A percentile compares a stretch with the other conserved stretches of the same genome.
Evolutionary conservation across 2,329 filamentous ascomycete genomes (phyloP).

Genomic region (Fusarium nanum): DNA sequence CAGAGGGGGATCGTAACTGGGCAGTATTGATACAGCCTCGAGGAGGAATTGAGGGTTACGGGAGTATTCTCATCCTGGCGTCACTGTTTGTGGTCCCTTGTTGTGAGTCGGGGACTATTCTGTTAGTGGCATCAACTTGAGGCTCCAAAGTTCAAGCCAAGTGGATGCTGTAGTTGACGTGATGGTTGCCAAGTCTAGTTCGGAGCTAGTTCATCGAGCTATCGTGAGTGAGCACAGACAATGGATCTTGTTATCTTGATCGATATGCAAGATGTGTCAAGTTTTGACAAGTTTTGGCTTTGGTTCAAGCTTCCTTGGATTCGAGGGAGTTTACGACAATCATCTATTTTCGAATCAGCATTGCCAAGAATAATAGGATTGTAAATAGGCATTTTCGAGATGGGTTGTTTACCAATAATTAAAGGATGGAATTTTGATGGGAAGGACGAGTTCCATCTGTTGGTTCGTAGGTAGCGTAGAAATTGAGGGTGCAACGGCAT

Average conservation of each 20-base stretch:
- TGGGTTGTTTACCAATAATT: fast-evolving
- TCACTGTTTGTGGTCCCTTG: not conserved
- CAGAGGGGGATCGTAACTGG: not conserved
- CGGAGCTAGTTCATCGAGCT: not conserved
- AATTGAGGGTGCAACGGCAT: no score
- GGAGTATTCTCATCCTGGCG: not conserved
- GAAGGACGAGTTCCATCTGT: not conserved
- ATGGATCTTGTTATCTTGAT: not conserved
- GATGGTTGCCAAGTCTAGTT: not conserved
- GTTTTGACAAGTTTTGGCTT: not conserved
- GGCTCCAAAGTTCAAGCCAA: not conserved
- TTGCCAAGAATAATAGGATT: not conserved
- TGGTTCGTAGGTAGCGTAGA: no score
- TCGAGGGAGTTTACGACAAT: not conserved
- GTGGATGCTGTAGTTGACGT: not conserved
- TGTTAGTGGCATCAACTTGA: not conserved
- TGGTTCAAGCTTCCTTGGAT: not conserved
- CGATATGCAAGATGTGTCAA: not conserved
- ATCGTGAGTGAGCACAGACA: not conserved
- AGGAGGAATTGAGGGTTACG: not conserved
- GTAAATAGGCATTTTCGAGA: not conserved
- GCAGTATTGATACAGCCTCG: not conserved
- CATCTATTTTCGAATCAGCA: not conserved
- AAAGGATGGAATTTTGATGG: fast-evolving
- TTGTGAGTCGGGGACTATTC: not conserved